Evolutionary conservation across 2,329 filamentous ascomycete genomes (phyloP), one percentile per base, ranked within the genome.

Genomic region (Cladosporium sp.): DNA sequence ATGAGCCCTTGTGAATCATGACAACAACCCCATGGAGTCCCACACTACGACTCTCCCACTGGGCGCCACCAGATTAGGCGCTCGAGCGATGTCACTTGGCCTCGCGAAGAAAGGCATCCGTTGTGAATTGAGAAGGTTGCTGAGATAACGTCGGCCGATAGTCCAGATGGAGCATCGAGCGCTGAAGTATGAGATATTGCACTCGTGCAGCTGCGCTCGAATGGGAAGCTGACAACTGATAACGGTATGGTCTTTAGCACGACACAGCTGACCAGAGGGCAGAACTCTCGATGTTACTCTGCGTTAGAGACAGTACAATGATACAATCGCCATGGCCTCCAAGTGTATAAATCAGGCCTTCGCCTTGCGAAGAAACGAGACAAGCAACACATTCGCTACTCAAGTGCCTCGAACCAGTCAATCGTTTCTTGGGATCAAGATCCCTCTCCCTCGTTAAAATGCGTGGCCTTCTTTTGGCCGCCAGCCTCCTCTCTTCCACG

Each of bases 71-170:
- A 22, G 25, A 40, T 40, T 25, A 40, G 29, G 45, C 27, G 39
- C 25, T 36, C 39, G 15, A 35, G 45, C 45, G 45, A 39, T 48
- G 45, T 39, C 40, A 48, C 35, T 36, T 19, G 30, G n/a, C 19
- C 18, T 33, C 36, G 45, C 36, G 29, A 48, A 40, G 36, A 33
- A 22, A 40, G 18, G 7, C 9, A 32, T n/a, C 45, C 45, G 45
- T 22, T 22, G 38, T 36, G 25, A 40, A 48, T 48, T 16, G 2
- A 48, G 45, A 48, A 48, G 45, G 45, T 36, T 48, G 19, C 9
- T 48, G 45, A 40, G 45, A 48, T 48, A 48, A 48, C 45, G 45
- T 22, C 45, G 45, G 45, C 19, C 36, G 15, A 48, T 11, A 13
- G 27, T 25, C 45, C 45, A 29, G 9, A 48, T 48, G 45, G 36